Evolutionary conservation across 306 rosid species (phyloP).

Genomic region (Abrus pulchellus): DNA sequence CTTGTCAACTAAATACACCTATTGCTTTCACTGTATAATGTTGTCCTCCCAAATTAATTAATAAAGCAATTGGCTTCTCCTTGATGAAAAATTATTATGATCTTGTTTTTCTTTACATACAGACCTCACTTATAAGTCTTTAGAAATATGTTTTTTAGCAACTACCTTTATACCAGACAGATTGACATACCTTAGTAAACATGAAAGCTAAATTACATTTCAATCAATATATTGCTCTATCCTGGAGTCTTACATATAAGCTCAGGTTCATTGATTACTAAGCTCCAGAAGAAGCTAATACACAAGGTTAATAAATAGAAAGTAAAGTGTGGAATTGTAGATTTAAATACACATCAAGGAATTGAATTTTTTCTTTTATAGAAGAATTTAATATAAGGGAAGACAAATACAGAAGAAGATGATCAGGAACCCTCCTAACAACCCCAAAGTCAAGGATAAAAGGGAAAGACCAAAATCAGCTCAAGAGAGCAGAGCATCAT

Average conservation of each 20-base stretch:
- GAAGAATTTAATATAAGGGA: conserved; percentile 21
- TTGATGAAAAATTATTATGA: not conserved
- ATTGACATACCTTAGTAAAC: not conserved
- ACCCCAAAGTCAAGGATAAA: not conserved
- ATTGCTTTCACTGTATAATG: not conserved
- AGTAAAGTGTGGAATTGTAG: not conserved
- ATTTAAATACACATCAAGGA: not conserved
- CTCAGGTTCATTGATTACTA: not conserved
- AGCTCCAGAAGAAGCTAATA: conserved; percentile 21
- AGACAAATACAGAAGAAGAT: not conserved
- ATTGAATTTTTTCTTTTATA: not conserved
- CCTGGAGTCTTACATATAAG: conserved; percentile 3
- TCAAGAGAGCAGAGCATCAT: not conserved
- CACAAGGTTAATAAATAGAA: not conserved
- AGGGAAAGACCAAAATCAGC: not conserved
- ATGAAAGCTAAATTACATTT: conserved; percentile 22
- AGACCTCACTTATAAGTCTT: not conserved
- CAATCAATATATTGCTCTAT: conserved; percentile 16
- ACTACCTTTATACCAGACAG: not conserved
- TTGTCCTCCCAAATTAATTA: not conserved
- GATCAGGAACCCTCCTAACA: not conserved
- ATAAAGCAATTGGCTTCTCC: conserved; percentile 12
- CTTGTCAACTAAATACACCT: not conserved
- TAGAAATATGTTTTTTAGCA: conserved; percentile 10
- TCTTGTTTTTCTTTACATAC: conserved; percentile 1